Percentiles rank a stretch among this genome's conserved stretches.
phyloP scores from a whole-genome alignment of 192 early-diverging fungal genomes.

The Rhizophagus sp. region DNA sequence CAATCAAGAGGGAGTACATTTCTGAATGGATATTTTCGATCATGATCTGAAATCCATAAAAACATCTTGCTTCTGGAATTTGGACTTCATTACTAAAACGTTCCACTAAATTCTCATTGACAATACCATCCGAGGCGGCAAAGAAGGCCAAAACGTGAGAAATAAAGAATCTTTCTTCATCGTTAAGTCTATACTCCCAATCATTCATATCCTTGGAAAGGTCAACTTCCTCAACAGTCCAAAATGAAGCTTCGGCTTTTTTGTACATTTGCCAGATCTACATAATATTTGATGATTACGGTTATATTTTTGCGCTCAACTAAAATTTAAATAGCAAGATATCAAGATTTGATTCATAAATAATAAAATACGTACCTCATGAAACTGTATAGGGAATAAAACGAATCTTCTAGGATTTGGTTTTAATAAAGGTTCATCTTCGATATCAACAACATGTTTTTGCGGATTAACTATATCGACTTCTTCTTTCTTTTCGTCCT shows the following conservation, averaged over 20 bases:
- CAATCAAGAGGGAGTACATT: conserved; percentile 94
- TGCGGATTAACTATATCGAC: neutral
- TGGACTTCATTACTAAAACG: conserved; percentile 91
- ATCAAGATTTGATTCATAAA: neutral
- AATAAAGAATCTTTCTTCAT: conserved; percentile 90
- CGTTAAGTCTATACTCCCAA: conserved; percentile 84
- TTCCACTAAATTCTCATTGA: conserved; percentile 93
- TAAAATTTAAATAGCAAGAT: neutral
- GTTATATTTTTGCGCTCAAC: neutral
- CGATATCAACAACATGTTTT: neutral
- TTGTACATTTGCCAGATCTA: conserved; percentile 97
- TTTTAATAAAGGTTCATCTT: conserved; percentile 42
- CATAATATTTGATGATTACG: neutral
- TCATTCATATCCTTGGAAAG: conserved; percentile 87
- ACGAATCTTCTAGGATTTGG: conserved; percentile 83
- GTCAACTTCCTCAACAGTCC: conserved; percentile 96
- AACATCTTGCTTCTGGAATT: conserved; percentile 92
- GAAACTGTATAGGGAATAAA: conserved; percentile 92
- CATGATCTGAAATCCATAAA: conserved; percentile 98
- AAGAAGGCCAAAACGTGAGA: conserved; percentile 95
- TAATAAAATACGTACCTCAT: conserved; percentile 56
- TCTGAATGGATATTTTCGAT: conserved; percentile 97
- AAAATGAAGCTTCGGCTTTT: conserved; percentile 96
- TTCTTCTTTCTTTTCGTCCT: neutral
- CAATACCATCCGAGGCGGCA: conserved; percentile 93